phyloP scores from a whole-genome alignment of 1,284 basidiomycete genomes.

The Cutaneotrichosporon sp. region DNA sequence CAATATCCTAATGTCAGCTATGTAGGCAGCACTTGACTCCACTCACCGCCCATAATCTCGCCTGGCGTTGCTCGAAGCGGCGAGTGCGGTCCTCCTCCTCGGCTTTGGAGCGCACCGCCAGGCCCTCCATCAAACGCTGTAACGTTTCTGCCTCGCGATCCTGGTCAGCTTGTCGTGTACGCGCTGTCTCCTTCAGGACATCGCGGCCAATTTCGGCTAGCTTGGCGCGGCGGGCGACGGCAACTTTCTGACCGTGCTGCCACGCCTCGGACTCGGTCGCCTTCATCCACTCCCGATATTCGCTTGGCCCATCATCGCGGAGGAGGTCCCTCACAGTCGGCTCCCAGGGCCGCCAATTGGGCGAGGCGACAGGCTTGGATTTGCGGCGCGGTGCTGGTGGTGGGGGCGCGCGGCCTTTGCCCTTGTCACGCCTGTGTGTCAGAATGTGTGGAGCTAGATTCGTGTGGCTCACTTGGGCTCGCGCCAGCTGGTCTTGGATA shows the following conservation, averaged over 20 bases:
- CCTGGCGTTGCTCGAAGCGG: conserved; percentile 33
- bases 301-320: conserved; percentile 22
- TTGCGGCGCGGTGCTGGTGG: not conserved
- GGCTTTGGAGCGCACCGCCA: conserved; percentile 28
- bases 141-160: conserved; percentile 34
- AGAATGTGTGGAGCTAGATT: not conserved
- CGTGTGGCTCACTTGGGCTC: conserved; percentile 10
- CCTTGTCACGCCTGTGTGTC: not conserved
- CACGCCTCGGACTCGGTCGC: conserved; percentile 36
- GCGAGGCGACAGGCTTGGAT: not conserved
- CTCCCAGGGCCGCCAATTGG: conserved; percentile 8
- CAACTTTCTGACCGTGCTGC: conserved; percentile 11
- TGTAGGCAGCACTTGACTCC: accelerated
- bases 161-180: conserved; percentile 11
- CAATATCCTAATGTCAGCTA: conserved; percentile 29
- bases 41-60: conserved; percentile 39
- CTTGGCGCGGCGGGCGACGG: conserved; percentile 1
- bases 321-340: conserved; percentile 19
- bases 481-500: conserved; percentile 10
- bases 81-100: conserved; percentile 31
- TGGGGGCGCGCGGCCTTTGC: conserved; percentile 1
- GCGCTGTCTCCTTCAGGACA: conserved; percentile 15
- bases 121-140: conserved; percentile 28
- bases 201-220: conserved; percentile 7
- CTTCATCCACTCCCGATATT: conserved; percentile 31